Evolutionary conservation across 495 filamentous ascomycete species (phyloP), one percentile per base, ranked within the genome.

Genomic region (Collariella sp.): DNA sequence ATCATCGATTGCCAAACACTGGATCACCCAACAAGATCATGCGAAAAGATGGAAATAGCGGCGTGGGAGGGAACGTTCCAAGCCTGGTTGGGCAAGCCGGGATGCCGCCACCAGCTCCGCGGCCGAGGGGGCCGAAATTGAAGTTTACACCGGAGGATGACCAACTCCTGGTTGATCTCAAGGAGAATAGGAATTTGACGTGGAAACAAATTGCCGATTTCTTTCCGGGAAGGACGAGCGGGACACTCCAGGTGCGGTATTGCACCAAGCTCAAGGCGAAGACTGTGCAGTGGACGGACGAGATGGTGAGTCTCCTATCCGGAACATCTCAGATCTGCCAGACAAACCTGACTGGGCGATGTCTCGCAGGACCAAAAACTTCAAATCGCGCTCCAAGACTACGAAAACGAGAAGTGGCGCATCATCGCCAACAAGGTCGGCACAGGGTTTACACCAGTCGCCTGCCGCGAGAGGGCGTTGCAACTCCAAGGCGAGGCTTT

Each of bases 151-250:
- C 86, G 39, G 88, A 91, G 68, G 89, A 95, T 63, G 90, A 96
- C 68, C 79, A 81, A 46, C 72, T 91, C 46, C 72, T 96, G 36
- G 81, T 95, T 18, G 87, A 91, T 54, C 72, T 96, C 48, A 96
- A 96, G 68, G 90, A 96, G 70, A 88, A 90, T 56, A 91, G 90
- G 66, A 86, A 85, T 59, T 77, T 96, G 60, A 89, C 90, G 9
- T 96, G 90, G 90, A 94, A 93, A 65, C 89, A 96, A 76, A 95
- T 96, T 59, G 86, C 87, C 50, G 89, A 94, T 62, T 95, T 91
- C 70, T 95, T 96, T 61, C 90, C 90, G 7, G 90, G 89, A 11
- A 75, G 90, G 45, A 88, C 87, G 39, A 89, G 85, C 29, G 89
- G 88, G 36, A 95, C 90, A 33, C 72, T 96, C 50, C 90, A 96